These are phyloP conservation scores for Raffaelea arxii DNA, from an alignment of 2,329 filamentous ascomycete genomes.

Conservation along the genomic window DNA sequence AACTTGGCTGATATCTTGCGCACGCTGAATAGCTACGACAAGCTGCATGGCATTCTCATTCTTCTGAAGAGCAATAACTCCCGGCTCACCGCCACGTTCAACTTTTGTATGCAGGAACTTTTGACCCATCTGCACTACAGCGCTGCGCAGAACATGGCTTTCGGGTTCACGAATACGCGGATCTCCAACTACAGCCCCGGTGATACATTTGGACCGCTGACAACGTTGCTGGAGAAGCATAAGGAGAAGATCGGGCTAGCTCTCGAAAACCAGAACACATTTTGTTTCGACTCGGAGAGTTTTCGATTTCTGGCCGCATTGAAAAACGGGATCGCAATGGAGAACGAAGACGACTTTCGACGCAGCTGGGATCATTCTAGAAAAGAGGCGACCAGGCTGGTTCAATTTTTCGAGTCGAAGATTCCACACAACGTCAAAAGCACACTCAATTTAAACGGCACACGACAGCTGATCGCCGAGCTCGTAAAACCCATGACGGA, in stretches of 20 bases:
- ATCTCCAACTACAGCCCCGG: slow-evolving; percentile 30
- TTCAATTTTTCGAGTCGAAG: slow-evolving; percentile 19
- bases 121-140: slow-evolving; percentile 27
- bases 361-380: slow-evolving; percentile 27
- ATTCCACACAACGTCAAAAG: slow-evolving; percentile 23
- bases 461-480: slow-evolving; percentile 23
- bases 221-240: slow-evolving; percentile 20
- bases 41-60: slow-evolving; percentile 31
- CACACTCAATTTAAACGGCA: slow-evolving; percentile 28
- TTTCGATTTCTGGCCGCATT: slow-evolving; percentile 30
- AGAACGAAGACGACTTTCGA: slow-evolving; percentile 21
- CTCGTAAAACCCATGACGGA: slow-evolving; percentile 28
- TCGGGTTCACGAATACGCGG: slow-evolving; percentile 33
- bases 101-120: slow-evolving; percentile 30
- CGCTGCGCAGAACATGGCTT: slow-evolving; percentile 29
- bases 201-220: slow-evolving; percentile 26
- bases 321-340: slow-evolving; percentile 21
- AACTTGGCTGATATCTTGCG: slow-evolving; percentile 30
- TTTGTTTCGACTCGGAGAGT: slow-evolving; percentile 34
- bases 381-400: slow-evolving; percentile 19
- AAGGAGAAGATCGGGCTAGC: slow-evolving; percentile 19
- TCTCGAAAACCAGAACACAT: slow-evolving; percentile 22
- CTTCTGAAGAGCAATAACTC: slow-evolving; percentile 29
- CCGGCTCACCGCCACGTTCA: slow-evolving; percentile 26
- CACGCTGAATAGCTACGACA: slow-evolving; percentile 22